Conservation (phyloP, 1,284 basidiomycete species). For the Cutaneotrichosporon daszewskae region DNA sequence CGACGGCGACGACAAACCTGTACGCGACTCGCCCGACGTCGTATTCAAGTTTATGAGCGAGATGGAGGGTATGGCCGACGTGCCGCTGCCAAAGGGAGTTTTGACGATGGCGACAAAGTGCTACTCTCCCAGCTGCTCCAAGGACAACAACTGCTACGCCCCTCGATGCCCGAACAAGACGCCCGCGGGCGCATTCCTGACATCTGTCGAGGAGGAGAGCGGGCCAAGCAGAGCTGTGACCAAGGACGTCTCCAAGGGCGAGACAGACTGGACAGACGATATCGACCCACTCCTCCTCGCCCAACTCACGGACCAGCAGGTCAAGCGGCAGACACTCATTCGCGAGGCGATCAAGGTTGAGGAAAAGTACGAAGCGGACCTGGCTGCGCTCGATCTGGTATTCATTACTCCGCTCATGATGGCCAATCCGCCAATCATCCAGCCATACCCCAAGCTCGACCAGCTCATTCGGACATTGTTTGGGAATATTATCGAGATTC, state of each 20-base stretch:
- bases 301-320: slow-evolving; percentile 67
- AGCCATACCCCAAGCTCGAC: slow-evolving; percentile 58
- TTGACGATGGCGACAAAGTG: slow-evolving; percentile 61
- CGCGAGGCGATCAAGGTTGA: slow-evolving; percentile 87
- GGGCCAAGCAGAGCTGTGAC: neutral
- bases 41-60: slow-evolving; percentile 96
- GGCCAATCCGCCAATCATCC: slow-evolving; percentile 67
- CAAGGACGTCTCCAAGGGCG: slow-evolving; percentile 2
- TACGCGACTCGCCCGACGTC: slow-evolving; percentile 87
- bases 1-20: slow-evolving; percentile 79
- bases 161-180: slow-evolving; percentile 68
- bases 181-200: slow-evolving; percentile 30
- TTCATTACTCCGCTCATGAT: slow-evolving; percentile 72
- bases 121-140: slow-evolving; percentile 54
- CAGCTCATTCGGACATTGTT: slow-evolving; percentile 83
- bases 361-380: slow-evolving; percentile 81
- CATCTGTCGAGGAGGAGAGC: slow-evolving; percentile 9
- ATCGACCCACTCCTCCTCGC: slow-evolving; percentile 63
- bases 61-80: slow-evolving; percentile 52
- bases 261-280: slow-evolving; percentile 61
- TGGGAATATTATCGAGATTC: slow-evolving; percentile 75
- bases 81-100: slow-evolving; percentile 58
- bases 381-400: slow-evolving; percentile 71
- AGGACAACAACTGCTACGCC: slow-evolving; percentile 51
- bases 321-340: slow-evolving; percentile 82